These are phyloP conservation scores for Eleusine coracana DNA, from an alignment of 176 grass and related monocot species.

Conservation along the genomic window DNA sequence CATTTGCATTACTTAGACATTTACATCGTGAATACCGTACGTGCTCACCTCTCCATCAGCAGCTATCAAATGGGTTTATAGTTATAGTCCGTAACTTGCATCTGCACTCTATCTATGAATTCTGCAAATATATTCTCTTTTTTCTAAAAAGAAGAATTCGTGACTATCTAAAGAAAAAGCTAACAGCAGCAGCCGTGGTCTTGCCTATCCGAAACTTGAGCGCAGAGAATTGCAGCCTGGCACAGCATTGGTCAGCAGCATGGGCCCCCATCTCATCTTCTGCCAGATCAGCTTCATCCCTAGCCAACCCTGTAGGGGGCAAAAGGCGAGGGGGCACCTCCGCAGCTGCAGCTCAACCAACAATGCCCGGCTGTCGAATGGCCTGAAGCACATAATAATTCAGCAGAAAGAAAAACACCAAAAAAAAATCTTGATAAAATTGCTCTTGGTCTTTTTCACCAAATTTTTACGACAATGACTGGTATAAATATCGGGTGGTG, in stretches of 20 bases:
- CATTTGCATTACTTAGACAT: neutral
- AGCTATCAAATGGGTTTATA: neutral
- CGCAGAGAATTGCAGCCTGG: slow-evolving; percentile 21
- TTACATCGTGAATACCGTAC: neutral
- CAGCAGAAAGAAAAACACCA: neutral
- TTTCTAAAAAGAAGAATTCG: neutral
- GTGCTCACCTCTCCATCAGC: neutral
- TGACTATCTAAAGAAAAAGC: neutral
- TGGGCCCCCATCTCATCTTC: slow-evolving; percentile 41
- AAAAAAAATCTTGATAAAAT: neutral
- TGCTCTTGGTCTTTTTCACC: neutral
- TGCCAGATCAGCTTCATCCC: slow-evolving; percentile 45
- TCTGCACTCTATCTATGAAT: neutral
- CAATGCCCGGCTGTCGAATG: slow-evolving; percentile 6
- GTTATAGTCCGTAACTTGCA: neutral
- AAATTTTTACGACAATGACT: slow-evolving; percentile 32
- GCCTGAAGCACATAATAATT: slow-evolving; percentile 15
- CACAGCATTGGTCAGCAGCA: slow-evolving; percentile 45
- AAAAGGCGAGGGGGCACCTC: too few relatives aligned
- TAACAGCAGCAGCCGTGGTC: neutral
- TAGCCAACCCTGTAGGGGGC: neutral
- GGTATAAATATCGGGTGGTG: slow-evolving; percentile 9
- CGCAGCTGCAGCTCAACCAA: neutral
- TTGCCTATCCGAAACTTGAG: slow-evolving; percentile 38
- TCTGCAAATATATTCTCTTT: neutral